Evolutionary conservation across 2,329 filamentous ascomycete species (phyloP).

Genomic region (Trichophyton benhamiae): DNA sequence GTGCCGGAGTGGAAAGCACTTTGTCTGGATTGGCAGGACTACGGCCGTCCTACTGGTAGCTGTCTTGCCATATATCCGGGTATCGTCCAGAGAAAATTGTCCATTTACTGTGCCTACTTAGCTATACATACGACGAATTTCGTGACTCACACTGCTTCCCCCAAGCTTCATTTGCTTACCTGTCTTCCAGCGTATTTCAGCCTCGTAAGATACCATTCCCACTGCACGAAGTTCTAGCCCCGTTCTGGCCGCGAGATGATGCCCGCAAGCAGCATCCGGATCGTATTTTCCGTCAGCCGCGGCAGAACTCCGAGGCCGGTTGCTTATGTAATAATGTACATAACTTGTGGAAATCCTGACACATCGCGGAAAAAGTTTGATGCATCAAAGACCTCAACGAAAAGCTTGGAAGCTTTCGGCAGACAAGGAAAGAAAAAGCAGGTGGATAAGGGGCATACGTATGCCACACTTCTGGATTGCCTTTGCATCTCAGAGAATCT

Average conservation of each 20-base stretch:
- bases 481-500: background rate
- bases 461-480: background rate
- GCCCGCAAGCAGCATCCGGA: too few relatives aligned
- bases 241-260: too few relatives aligned
- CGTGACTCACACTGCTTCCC: background rate
- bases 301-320: background rate
- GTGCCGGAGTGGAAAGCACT: slow-evolving; percentile 25
- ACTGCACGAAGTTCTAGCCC: too few relatives aligned
- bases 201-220: too few relatives aligned
- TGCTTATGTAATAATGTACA: background rate
- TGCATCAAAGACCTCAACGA: background rate
- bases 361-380: background rate
- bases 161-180: background rate
- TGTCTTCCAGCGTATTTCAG: too few relatives aligned
- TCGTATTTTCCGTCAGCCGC: too few relatives aligned
- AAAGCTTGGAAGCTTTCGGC: background rate
- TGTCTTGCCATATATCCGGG: background rate
- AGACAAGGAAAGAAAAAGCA: background rate
- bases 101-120: background rate
- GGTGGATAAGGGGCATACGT: background rate
- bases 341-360: background rate
- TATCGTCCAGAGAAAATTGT: background rate
- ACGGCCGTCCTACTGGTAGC: slow-evolving; percentile 36
- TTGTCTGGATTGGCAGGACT: slow-evolving; percentile 35
- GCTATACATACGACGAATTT: background rate